Base-by-base conservation (phyloP, 2,329 filamentous ascomycete species). In the Colletotrichum sp. region DNA sequence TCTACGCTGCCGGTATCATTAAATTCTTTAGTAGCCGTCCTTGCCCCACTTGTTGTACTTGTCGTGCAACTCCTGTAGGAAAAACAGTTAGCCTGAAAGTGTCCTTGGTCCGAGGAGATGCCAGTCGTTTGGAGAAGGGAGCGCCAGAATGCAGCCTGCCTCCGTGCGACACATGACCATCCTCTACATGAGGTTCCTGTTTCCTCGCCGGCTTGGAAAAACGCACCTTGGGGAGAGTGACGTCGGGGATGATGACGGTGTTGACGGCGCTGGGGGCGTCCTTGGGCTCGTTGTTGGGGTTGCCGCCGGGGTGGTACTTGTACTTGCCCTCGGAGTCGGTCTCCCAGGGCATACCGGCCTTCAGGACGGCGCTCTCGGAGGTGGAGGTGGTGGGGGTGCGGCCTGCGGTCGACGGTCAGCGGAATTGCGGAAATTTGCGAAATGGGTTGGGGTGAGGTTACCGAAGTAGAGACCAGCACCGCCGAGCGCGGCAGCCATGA, bases 1-100 rank as follows among this genome's bases (percentile, higher is more conserved):
- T 69, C 64, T 73, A 65, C 48, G 55, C 64, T 61, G 65, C 64
- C 66, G 65, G 65, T 73, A 65, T 73, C 74, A 67, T 64, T 65
- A 66, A 22, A 28, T 52, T 58, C 67, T 83, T 84, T 89, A 95
- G 88, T 94, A 98, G 80, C 95, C 96, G 80, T 98, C 97, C 93
- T 98, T 98, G 87, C 97, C 97, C 93, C 95, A 98, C 91, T 99
- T 99, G 94, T 99, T 99, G 93, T 94, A 98, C 89, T 94, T 94
- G 81, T 99, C 97, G 89, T 99, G 97, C 79, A 98, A 92, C 82
- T 94, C 91, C 95, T 97, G 81, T 74, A 65, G 28, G n/a, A 56
- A 16, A 28, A 12, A 55, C 36, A 18, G 72, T 78, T 16, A 80
- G 76, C 75, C 48, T 58, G 55, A 8, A 16, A 5, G 0, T n/a